Conservation (phyloP, 2,329 filamentous ascomycete species). For the Periconia digitata region DNA sequence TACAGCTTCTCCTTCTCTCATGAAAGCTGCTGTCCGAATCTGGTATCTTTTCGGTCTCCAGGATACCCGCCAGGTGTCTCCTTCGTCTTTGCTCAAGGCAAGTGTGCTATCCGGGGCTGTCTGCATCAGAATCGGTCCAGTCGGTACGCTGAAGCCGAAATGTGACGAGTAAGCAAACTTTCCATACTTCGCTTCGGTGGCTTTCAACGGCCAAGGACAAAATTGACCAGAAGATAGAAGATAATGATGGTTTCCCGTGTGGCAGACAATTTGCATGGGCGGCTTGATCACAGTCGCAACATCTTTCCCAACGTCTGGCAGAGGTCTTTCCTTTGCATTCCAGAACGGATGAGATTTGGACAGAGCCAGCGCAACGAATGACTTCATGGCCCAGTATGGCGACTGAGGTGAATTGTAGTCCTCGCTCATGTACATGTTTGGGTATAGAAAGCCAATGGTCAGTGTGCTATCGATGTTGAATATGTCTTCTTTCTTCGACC, state of each 20-base stretch:
- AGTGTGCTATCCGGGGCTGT: slow-evolving; percentile 46
- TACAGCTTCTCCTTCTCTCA: neutral
- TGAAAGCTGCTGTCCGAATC: slow-evolving; percentile 10
- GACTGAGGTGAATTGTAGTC: slow-evolving; percentile 62
- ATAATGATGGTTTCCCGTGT: slow-evolving; percentile 35
- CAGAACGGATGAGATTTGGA: slow-evolving; percentile 49
- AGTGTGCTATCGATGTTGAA: slow-evolving; percentile 55
- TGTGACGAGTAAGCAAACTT: slow-evolving; percentile 41
- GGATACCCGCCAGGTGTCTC: slow-evolving; percentile 44
- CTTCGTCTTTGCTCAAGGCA: slow-evolving; percentile 41
- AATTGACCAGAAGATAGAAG: slow-evolving; percentile 37
- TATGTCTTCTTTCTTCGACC: slow-evolving; percentile 46
- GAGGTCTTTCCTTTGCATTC: slow-evolving; percentile 45
- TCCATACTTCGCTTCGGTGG: slow-evolving; percentile 39
- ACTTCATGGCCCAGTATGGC: slow-evolving; percentile 58
- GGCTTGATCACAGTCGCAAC: slow-evolving; percentile 12
- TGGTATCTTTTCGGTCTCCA: slow-evolving; percentile 28
- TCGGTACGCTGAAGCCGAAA: slow-evolving; percentile 44
- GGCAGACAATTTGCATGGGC: slow-evolving; percentile 52
- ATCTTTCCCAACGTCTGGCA: slow-evolving; percentile 9
- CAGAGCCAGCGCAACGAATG: slow-evolving; percentile 48
- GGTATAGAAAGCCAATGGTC: slow-evolving; percentile 51
- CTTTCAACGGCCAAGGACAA: slow-evolving; percentile 40
- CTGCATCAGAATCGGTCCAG: slow-evolving; percentile 42
- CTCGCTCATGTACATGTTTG: slow-evolving; percentile 59